Percentiles rank a stretch among this genome's conserved stretches.
Evolutionary conservation across 305 asterid genomes (phyloP).

Genomic region (Fraxinus baroniana): DNA sequence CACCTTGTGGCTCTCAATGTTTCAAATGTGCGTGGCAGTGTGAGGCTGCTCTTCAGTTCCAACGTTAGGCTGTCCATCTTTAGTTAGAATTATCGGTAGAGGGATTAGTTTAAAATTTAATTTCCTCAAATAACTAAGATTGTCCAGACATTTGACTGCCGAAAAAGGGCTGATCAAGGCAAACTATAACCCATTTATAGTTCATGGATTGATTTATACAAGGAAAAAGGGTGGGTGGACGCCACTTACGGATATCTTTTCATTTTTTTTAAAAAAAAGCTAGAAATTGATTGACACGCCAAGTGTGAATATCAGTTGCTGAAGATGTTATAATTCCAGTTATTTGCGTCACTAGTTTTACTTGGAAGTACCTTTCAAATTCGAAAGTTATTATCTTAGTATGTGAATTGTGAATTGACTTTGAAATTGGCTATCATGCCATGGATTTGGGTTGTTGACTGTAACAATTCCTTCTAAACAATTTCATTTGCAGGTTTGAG

Average conservation of each 20-base stretch:
- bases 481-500: constrained; percentile 35
- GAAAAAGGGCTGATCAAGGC: neutral
- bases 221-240: neutral
- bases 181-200: neutral
- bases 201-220: neutral
- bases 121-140: neutral
- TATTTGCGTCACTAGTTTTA: neutral
- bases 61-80: neutral
- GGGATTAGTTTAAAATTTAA: neutral
- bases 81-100: neutral
- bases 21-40: neutral
- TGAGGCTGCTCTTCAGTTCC: neutral
- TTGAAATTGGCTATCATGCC: neutral
- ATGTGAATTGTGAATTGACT: neutral
- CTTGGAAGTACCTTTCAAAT: neutral
- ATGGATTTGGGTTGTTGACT: neutral
- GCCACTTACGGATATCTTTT: neutral
- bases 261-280: neutral
- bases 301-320: neutral
- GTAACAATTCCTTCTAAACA: neutral
- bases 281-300: neutral
- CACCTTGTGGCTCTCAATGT: neutral
- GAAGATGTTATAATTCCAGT: neutral
- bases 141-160: neutral
- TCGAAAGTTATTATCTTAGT: neutral